phyloP scores from a whole-genome alignment of 78 protist genomes.

The Dictyostelium intermedium region DNA sequence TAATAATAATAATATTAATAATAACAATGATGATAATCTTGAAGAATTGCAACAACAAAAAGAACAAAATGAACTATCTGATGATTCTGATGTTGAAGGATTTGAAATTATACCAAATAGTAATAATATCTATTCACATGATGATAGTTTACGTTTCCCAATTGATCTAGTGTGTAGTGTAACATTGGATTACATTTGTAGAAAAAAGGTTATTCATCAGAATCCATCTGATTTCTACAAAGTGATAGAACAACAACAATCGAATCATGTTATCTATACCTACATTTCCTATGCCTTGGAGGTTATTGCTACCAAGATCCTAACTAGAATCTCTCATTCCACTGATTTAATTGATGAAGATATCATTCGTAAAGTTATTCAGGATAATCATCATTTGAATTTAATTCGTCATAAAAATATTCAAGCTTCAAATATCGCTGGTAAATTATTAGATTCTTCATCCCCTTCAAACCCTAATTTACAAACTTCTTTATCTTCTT shows the following conservation, averaged over 20 bases:
- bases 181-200: not conserved
- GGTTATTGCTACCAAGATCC: slow-evolving; percentile 16
- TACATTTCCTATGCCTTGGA: slow-evolving; percentile 56
- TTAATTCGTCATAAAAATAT: slow-evolving; percentile 26
- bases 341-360: slow-evolving; percentile 21
- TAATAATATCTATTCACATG: not conserved
- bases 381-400: slow-evolving; percentile 9
- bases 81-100: slow-evolving; percentile 45
- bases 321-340: not conserved
- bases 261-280: slow-evolving; percentile 28
- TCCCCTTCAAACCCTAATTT: not conserved
- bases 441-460: slow-evolving; percentile 13
- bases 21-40: not conserved
- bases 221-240: slow-evolving; percentile 13
- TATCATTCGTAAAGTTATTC: slow-evolving; percentile 23
- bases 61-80: not conserved
- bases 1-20: not conserved
- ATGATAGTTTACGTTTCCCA: slow-evolving; percentile 31
- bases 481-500: not conserved
- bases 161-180: slow-evolving; percentile 61
- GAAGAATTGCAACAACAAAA: not conserved
- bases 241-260: not conserved
- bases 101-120: slow-evolving; percentile 67
- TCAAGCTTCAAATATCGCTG: slow-evolving; percentile 40
- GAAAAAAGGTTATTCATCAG: slow-evolving; percentile 33